Evolutionary conservation across 305 asterid species (phyloP), one percentile per base, ranked within the genome.

Genomic region (Fraxinus sp.): DNA sequence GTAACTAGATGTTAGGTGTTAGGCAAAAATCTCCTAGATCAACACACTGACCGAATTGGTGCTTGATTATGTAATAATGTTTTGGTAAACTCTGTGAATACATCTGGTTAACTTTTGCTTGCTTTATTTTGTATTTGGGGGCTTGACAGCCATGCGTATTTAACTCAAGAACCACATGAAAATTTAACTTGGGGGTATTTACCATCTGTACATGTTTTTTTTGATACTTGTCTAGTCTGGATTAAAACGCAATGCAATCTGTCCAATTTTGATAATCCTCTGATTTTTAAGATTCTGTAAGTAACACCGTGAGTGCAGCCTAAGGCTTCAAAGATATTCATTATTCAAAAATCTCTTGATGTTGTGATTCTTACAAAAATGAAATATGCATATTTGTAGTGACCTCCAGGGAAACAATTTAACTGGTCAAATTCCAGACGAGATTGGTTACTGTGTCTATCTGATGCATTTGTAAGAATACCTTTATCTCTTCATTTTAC

Each of bases 371-470:
- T 52, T 55, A 68, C 22, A 30, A 41, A 75, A 39, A 6, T 3
- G 11, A 18, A 36, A 14, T 70, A 35, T 37, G 24, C 79, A 7
- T 72, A 35, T 36, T 80, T 77, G 76, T 93, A 94, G 99, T 57
- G 99, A 96, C 80, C 92, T 97, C 62, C 96, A 91, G 82, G 98
- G 98, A 18, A 97, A 97, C 90, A 91, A 91, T 64, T 85, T 97
- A 76, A 93, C 95, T 11, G 98, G 99, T 66, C 98, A 93, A 86
- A 88, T 97, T 78, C 98, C 99, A 1, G 99, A 93, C 66, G 98
- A 94, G 89, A 92, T 97, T 24, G 97, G 98, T 79, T 89, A 90
- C 85, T 97, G 98, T 74, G 85, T 89, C 82, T 91, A 94, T 0
- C 85, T 97, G 72, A 74, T 80, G 28, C 89, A 89, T 44, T 83